These are phyloP conservation scores for Helianthus tuberosus DNA, from an alignment of 129 eudicot genomes.

Conservation along the genomic window DNA sequence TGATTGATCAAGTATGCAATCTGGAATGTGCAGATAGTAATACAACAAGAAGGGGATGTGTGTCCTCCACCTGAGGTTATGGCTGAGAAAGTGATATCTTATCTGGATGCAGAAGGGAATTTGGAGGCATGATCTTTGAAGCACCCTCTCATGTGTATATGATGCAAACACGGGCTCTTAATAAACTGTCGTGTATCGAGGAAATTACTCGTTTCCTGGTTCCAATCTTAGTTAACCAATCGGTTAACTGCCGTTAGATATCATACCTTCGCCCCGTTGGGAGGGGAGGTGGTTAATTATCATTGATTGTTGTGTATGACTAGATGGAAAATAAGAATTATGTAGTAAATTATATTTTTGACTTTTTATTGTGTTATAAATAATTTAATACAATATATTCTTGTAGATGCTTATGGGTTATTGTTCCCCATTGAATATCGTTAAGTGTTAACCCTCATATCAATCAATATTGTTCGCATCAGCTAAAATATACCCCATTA, in stretches of 20 bases:
- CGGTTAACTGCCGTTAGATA: constrained; percentile 11
- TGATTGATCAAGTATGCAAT: not conserved
- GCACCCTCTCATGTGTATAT: constrained; percentile 4
- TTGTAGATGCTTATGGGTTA: not conserved
- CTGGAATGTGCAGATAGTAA: constrained; percentile 58
- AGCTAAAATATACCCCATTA: no score
- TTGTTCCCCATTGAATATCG: not conserved
- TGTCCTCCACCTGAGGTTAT: constrained; percentile 64
- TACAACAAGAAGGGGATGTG: constrained; percentile 58
- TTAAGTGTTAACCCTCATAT: no score
- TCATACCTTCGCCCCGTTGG: not conserved
- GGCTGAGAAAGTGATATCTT: constrained; percentile 72
- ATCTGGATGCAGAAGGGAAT: constrained; percentile 77
- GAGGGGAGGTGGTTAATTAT: not conserved
- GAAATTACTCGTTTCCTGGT: constrained; percentile 55
- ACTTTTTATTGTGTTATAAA: not conserved
- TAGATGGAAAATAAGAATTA: constrained; percentile 11
- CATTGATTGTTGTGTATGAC: constrained; percentile 15
- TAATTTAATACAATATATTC: not conserved
- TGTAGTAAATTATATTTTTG: not conserved
- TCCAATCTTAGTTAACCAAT: constrained; percentile 8
- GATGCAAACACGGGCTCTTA: not conserved
- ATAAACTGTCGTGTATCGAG: constrained; percentile 22
- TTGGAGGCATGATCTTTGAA: constrained; percentile 47
- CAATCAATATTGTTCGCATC: no score